A percentile compares a stretch with the other conserved stretches of the same genome.
phyloP scores from a whole-genome alignment of 208 protist species.

The Spongospora subterranea region DNA sequence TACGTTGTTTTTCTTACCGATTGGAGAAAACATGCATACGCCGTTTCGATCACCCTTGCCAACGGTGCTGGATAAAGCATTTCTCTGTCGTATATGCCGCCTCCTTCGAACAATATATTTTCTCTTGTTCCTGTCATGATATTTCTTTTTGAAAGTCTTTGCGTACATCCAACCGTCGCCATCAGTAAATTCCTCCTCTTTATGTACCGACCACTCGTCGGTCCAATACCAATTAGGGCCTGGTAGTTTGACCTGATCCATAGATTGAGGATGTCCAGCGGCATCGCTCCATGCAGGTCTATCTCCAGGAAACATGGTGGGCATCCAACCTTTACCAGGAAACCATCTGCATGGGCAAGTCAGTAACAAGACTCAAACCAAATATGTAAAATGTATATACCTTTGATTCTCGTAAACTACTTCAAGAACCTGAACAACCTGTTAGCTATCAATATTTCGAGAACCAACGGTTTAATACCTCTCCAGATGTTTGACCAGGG shows the following conservation, averaged over 20 bases:
- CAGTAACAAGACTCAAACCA: neutral
- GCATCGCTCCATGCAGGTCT: slow-evolving; percentile 3
- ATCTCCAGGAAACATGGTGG: neutral
- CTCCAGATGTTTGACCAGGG: neutral
- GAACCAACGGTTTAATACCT: neutral
- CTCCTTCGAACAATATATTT: slow-evolving; percentile 7
- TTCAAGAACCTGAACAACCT: neutral
- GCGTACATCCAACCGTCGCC: neutral
- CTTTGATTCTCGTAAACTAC: slow-evolving; percentile 39
- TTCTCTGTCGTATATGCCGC: neutral
- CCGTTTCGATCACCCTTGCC: too few relatives aligned
- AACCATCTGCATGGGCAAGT: neutral
- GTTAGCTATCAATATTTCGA: neutral
- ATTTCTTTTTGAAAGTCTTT: neutral
- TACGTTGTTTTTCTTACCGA: neutral
- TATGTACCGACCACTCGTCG: neutral
- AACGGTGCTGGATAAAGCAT: neutral
- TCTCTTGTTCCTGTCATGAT: neutral
- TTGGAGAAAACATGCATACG: slow-evolving; percentile 30
- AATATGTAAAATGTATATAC: neutral
- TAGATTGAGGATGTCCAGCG: neutral
- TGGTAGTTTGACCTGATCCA: neutral
- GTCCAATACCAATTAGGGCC: neutral
- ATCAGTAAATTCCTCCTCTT: neutral
- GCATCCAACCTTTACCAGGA: slow-evolving; percentile 4